phyloP scores from a whole-genome alignment of 257 asterid species.

The Phtheirospermum japonicum region DNA sequence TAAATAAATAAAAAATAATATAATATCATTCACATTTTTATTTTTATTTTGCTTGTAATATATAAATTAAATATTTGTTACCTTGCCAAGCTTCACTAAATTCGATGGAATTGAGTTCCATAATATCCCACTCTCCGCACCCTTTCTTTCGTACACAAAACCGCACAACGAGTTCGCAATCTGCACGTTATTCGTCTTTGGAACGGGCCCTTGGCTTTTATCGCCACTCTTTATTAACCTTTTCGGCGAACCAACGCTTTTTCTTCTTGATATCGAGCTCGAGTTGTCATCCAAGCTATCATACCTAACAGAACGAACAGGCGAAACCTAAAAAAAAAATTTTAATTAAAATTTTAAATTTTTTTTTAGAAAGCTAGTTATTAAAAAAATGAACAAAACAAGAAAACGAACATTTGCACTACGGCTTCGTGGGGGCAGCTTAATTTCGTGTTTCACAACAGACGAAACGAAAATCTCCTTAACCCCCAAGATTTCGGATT shows the following conservation, averaged over 20 bases:
- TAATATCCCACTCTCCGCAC: conserved; percentile 48
- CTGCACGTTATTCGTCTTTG: conserved; percentile 34
- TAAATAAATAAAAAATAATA: neutral
- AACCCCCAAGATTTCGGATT: conserved; percentile 47
- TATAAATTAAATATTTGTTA: conserved; percentile 9
- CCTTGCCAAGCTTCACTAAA: conserved; percentile 68
- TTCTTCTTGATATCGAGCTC: conserved; percentile 34
- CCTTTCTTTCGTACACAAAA: conserved; percentile 42
- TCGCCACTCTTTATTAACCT: conserved; percentile 31
- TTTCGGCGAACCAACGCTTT: conserved; percentile 28
- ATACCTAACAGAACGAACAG: conserved; percentile 47
- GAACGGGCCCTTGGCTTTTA: conserved; percentile 30
- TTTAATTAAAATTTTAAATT: no score
- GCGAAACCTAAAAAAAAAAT: no score
- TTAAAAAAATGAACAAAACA: neutral
- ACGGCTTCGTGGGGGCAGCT: conserved; percentile 33
- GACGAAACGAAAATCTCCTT: conserved; percentile 59
- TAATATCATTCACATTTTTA: no score
- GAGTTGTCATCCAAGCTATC: conserved; percentile 64
- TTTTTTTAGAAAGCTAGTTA: neutral
- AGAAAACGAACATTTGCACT: conserved; percentile 52
- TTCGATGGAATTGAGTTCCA: conserved; percentile 56
- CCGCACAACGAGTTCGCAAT: conserved; percentile 31
- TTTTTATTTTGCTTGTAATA: no score
- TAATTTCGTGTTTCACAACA: conserved; percentile 40